These are phyloP conservation scores for Lasiodiplodia gonubiensis DNA, from an alignment of 2,329 filamentous ascomycete species.

Conservation along the genomic window DNA sequence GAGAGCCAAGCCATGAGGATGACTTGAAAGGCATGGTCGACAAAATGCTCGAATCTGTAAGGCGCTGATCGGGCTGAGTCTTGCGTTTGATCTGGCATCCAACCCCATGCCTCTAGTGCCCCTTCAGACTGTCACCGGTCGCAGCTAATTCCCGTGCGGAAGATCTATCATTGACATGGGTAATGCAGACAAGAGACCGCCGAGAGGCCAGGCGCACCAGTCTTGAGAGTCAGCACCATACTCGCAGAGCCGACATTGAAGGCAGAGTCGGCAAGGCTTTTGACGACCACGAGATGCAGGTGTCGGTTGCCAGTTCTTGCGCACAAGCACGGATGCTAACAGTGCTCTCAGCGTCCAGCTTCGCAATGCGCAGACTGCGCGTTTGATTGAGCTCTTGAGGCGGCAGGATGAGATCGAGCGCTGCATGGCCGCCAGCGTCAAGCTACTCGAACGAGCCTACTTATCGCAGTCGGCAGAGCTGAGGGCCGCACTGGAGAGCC, in stretches of 20 bases:
- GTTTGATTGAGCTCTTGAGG: constrained; percentile 22
- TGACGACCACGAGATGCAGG: constrained; percentile 36
- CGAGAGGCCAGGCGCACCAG: constrained; percentile 35
- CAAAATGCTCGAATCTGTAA: constrained; percentile 9
- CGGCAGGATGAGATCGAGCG: constrained; percentile 25
- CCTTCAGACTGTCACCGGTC: neutral
- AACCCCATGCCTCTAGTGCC: neutral
- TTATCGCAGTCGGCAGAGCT: constrained; percentile 6
- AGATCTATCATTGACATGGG: neutral
- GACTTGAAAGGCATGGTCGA: neutral
- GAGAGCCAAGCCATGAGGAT: neutral
- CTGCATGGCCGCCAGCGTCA: constrained; percentile 25
- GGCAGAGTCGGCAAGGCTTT: constrained; percentile 36
- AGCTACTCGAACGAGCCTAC: constrained; percentile 17
- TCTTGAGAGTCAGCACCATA: constrained; percentile 34
- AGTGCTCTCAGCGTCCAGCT: neutral
- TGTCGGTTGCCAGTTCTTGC: constrained; percentile 34
- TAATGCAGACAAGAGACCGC: constrained; percentile 36
- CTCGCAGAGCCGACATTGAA: constrained; percentile 29
- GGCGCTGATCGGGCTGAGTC: neutral
- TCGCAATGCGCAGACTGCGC: constrained; percentile 25
- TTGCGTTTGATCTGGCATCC: neutral
- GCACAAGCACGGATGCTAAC: neutral
- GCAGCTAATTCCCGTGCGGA: neutral
- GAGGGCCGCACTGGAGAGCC: neutral